Evolutionary conservation across 306 rosid genomes (phyloP).

Genomic region (Benincasa hispida): DNA sequence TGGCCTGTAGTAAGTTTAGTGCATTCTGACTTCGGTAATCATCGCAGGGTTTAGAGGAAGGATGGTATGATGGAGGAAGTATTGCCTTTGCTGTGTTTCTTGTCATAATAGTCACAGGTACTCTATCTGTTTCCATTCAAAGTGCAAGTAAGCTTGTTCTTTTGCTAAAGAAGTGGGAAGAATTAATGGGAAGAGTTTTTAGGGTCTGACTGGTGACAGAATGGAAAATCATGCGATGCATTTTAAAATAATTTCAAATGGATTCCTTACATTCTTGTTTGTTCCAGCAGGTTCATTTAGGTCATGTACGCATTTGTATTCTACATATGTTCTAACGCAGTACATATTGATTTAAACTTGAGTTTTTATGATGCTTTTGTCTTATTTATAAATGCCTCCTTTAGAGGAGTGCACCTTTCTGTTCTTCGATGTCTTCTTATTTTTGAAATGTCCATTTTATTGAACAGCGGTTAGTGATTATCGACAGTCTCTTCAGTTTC

Average conservation of each 20-base stretch:
- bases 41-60: slow-evolving; percentile 60
- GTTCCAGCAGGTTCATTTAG: background rate
- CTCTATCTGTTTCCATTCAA: background rate
- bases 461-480: slow-evolving; percentile 82
- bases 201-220: background rate
- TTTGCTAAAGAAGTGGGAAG: background rate
- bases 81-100: slow-evolving; percentile 78
- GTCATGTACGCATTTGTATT: background rate
- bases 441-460: background rate
- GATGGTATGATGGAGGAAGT: slow-evolving; percentile 98
- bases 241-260: background rate
- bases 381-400: background rate
- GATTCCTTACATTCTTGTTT: background rate
- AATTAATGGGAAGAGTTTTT: background rate
- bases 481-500: slow-evolving; percentile 88
- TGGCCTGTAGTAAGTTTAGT: slow-evolving; percentile 6
- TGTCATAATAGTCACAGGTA: slow-evolving; percentile 91
- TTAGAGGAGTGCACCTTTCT: background rate
- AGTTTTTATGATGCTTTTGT: background rate
- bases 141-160: background rate
- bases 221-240: background rate
- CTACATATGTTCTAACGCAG: background rate
- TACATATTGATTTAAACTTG: background rate
- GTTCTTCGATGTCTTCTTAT: background rate
- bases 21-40: slow-evolving; percentile 12